A percentile compares a stretch with the other conserved stretches of the same genome.
Evolutionary conservation across 2,329 filamentous ascomycete species (phyloP).

Genomic region (Plenodomus lindquistii): DNA sequence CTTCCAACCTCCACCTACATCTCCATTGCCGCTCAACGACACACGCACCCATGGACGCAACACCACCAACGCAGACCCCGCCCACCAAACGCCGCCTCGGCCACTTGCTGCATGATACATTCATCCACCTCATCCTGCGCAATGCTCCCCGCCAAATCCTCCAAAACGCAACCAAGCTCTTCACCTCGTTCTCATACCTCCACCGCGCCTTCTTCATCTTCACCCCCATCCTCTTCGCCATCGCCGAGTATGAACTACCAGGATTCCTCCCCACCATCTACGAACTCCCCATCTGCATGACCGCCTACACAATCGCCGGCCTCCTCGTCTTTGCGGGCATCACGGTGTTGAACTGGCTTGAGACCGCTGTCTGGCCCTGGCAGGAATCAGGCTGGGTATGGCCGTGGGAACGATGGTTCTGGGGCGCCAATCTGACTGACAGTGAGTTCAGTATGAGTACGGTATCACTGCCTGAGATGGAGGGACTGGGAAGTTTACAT

Average conservation of each 20-base stretch:
- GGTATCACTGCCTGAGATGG: neutral
- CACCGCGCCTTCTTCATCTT: neutral
- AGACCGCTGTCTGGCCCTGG: constrained; percentile 9
- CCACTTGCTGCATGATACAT: neutral
- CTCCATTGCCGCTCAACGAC: no score
- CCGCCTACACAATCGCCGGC: neutral
- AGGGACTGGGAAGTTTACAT: neutral
- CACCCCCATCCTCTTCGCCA: neutral
- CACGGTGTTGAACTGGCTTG: constrained; percentile 4
- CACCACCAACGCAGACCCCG: neutral
- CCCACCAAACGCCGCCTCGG: neutral
- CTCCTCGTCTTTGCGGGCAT: constrained; percentile 1
- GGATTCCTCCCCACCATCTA: neutral
- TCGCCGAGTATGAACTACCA: neutral
- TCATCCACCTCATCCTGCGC: neutral
- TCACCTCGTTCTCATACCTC: neutral
- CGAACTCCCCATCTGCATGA: neutral
- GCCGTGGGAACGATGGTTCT: constrained; percentile 9
- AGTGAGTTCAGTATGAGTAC: neutral
- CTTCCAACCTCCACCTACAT: neutral
- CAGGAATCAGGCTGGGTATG: constrained; percentile 8
- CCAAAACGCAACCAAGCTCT: neutral
- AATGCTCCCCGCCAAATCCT: neutral
- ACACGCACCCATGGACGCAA: neutral
- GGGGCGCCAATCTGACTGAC: constrained; percentile 1